Evolutionary conservation across 371 early-diverging fungal species (phyloP).

Genomic region (Mucor irregularis): DNA sequence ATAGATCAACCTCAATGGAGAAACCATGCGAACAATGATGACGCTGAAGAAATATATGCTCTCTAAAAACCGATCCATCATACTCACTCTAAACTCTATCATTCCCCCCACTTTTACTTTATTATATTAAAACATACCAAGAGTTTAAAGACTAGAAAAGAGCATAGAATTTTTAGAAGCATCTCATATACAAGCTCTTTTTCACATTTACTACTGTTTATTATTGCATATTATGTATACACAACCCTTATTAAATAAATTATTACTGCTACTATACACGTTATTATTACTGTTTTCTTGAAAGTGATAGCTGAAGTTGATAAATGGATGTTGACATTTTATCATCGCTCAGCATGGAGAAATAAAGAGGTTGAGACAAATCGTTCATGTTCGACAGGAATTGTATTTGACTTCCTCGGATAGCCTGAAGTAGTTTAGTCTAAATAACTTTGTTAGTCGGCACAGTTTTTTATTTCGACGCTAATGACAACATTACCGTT

Average conservation of each 20-base stretch:
- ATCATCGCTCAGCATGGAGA: constrained; percentile 12
- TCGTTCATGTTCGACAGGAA: constrained; percentile 1
- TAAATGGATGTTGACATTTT: constrained; percentile 10
- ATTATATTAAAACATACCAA: constrained; percentile 7
- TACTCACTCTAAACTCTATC: neutral
- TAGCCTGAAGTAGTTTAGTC: constrained; percentile 21
- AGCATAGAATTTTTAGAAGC: too few species aligned
- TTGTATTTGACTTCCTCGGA: constrained; percentile 15
- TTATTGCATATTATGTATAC: neutral
- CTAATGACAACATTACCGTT: too few species aligned
- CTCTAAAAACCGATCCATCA: constrained; percentile 1
- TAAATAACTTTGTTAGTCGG: constrained; percentile 1
- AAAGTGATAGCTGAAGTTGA: constrained; percentile 12
- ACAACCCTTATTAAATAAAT: neutral
- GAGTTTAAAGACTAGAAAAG: too few species aligned
- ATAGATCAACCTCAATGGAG: neutral
- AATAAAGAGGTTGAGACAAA: constrained; percentile 8
- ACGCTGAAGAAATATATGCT: constrained; percentile 16
- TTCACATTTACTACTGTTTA: neutral
- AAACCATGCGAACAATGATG: neutral
- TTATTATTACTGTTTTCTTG: too few species aligned
- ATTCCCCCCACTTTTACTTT: neutral
- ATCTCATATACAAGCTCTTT: neutral
- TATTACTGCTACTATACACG: too few species aligned
- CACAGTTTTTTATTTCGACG: neutral